These are phyloP conservation scores for Globisporangium perplexum DNA, from an alignment of 352 stramenopile species.

Conservation along the genomic window DNA sequence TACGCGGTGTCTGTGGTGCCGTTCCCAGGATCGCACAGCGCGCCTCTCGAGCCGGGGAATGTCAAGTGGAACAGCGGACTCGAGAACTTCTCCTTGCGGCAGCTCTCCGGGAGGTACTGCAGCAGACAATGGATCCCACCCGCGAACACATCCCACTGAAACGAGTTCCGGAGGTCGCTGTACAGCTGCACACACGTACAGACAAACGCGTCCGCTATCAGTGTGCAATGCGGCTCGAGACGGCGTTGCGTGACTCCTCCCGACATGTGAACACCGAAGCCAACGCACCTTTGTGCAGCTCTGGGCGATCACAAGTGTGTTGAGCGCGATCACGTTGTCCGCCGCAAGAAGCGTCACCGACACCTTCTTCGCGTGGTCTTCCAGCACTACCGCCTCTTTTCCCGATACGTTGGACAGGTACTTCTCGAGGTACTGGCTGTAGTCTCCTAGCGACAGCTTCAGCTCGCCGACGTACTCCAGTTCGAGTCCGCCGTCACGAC, in stretches of 20 bases:
- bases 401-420: conserved; percentile 50
- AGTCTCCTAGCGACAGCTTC: conserved; percentile 63
- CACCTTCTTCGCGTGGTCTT: conserved; percentile 69
- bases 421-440: conserved; percentile 72
- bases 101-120: conserved; percentile 68
- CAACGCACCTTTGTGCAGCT: conserved; percentile 53
- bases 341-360: conserved; percentile 51
- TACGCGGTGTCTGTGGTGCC: conserved; percentile 78
- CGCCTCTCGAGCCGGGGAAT: conserved; percentile 61
- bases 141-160: conserved; percentile 82
- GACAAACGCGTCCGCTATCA: conserved; percentile 6
- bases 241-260: neutral
- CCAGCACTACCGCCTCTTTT: conserved; percentile 62
- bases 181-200: conserved; percentile 36
- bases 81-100: conserved; percentile 53
- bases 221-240: neutral
- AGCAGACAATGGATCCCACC: conserved; percentile 78
- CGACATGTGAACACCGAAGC: no score
- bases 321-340: conserved; percentile 75
- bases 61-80: conserved; percentile 75
- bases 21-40: conserved; percentile 59
- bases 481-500: conserved; percentile 36
- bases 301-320: conserved; percentile 60
- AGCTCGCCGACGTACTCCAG: conserved; percentile 68
- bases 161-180: conserved; percentile 75